A percentile compares a stretch with the other conserved stretches of the same genome.
Conservation (phyloP, 2,329 filamentous ascomycete genomes). For the Calonectria honghensis region DNA sequence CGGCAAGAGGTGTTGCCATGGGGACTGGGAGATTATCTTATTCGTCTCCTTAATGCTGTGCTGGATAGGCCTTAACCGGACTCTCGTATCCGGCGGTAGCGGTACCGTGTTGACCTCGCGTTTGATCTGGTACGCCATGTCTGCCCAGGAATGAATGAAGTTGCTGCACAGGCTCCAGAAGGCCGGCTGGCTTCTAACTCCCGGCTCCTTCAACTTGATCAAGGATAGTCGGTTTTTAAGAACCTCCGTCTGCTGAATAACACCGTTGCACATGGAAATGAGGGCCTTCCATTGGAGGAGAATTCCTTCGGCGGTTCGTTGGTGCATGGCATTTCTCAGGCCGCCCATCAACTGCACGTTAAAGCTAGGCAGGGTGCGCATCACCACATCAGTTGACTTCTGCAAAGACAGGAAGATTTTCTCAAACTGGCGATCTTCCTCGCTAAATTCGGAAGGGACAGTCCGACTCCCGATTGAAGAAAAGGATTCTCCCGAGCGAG, state of each 20-base stretch:
- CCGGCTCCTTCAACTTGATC: slow-evolving; percentile 90
- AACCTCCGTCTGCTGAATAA: slow-evolving; percentile 83
- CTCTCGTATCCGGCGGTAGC: slow-evolving; percentile 80
- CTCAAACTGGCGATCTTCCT: slow-evolving; percentile 89
- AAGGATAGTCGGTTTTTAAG: slow-evolving; percentile 83
- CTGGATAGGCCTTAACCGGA: slow-evolving; percentile 86
- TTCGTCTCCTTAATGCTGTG: slow-evolving; percentile 88
- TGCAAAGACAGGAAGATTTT: slow-evolving; percentile 86
- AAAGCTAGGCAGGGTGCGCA: slow-evolving; percentile 82
- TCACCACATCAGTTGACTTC: slow-evolving; percentile 82
- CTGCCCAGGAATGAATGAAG: slow-evolving; percentile 82
- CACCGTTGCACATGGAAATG: slow-evolving; percentile 81
- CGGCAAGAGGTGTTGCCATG: slow-evolving; percentile 70
- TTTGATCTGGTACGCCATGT: slow-evolving; percentile 78
- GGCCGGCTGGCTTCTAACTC: slow-evolving; percentile 77
- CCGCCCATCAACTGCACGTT: slow-evolving; percentile 79
- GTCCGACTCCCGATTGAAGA: slow-evolving; percentile 70
- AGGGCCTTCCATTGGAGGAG: slow-evolving; percentile 81
- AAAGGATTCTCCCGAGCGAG: slow-evolving; percentile 89
- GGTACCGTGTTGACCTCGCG: slow-evolving; percentile 70
- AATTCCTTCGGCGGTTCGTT: slow-evolving; percentile 75
- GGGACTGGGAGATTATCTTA: slow-evolving; percentile 79
- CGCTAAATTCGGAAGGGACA: slow-evolving; percentile 77
- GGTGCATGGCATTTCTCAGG: slow-evolving; percentile 77
- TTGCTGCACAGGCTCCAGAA: slow-evolving; percentile 84